Evolutionary conservation across 2,329 filamentous ascomycete species (phyloP), one percentile per base, ranked within the genome.

Genomic region (Knoxdaviesia proteae): DNA sequence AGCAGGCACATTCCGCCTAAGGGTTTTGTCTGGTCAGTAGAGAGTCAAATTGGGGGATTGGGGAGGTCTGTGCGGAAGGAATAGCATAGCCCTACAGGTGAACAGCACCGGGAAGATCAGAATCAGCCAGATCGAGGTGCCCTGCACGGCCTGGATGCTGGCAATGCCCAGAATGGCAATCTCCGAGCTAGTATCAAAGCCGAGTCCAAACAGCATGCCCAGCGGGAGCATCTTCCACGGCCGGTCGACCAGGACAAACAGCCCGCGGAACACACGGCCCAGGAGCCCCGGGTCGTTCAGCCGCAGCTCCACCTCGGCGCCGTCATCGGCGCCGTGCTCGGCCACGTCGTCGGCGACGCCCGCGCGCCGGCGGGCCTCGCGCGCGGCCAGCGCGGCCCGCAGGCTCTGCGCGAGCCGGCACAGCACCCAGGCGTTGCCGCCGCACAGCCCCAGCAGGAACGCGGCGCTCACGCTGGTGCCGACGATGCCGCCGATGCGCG

Each of bases 141-240:
- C 88, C 47, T 80, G 69, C 0, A 84, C 77, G 0, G 81, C 87
- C 52, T 94, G 81, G 2, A 98, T 76, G 32, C 81, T 86, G 0
- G 84, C 81, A 48, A 96, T 93, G 0, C 88, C 90, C 1, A 98
- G 61, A 6, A 98, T 69, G 0, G 90, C 88, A 52, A 96, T 83
- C 57, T 98, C 88, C 6, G 84, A 93, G 36, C 82, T 92, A 0
- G 90, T 96, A 56, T 96, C 90, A 56, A 98, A 96, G 0, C 88
- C 90, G 0, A 96, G 66, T 0, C 88, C 90, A 53, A 88, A 96
- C 5, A 96, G 63, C 0, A 96, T 68, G 0, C 88, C 88, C 0
- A 94, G 63, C 0, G 84, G 86, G 50, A 92, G 90, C 86, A 94
- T 94, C 58, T 96, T 96, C 88, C 88, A 96, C 0, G 83, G 80